A percentile compares a stretch with the other conserved stretches of the same genome.
phyloP scores from a whole-genome alignment of 2,329 filamentous ascomycete genomes.

The Penicillium crustosum region DNA sequence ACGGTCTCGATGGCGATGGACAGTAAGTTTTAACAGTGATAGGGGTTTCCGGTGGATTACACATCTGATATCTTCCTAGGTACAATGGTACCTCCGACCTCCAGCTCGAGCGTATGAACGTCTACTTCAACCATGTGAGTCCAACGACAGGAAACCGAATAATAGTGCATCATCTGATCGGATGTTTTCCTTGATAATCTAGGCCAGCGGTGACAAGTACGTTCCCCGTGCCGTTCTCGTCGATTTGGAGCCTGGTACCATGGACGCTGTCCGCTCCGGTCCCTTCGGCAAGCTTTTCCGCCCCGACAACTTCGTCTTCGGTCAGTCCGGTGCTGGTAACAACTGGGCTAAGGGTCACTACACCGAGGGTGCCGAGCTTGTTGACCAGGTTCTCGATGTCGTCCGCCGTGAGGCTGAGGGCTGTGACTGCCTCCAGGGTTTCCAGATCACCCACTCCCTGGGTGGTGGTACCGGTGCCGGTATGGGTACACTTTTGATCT shows the following conservation, averaged over 20 bases:
- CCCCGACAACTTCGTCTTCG: constrained; percentile 99
- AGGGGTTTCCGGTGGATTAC: constrained; percentile 7
- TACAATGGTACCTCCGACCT: constrained; percentile 99
- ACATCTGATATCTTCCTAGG: constrained; percentile 49
- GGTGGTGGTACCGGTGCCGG: constrained; percentile 99
- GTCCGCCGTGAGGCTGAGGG: constrained; percentile 98
- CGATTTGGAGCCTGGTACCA: constrained; percentile 98
- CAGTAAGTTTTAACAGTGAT: neutral
- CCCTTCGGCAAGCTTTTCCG: constrained; percentile 99
- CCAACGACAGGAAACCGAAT: constrained; percentile 1
- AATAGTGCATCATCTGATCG: neutral
- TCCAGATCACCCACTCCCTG: constrained; percentile 99
- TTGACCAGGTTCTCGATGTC: constrained; percentile 97
- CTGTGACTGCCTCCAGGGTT: constrained; percentile 99
- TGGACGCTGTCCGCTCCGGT: constrained; percentile 97
- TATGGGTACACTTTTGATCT: constrained; percentile 99
- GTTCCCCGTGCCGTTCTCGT: constrained; percentile 98
- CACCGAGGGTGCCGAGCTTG: constrained; percentile 98
- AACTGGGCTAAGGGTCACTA: constrained; percentile 99
- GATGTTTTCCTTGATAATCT: neutral
- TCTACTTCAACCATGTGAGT: constrained; percentile 93
- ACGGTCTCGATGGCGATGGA: constrained; percentile 83
- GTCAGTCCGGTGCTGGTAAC: constrained; percentile 99
- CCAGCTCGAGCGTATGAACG: constrained; percentile 99
- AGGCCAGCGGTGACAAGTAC: constrained; percentile 98